Evolutionary conservation across 257 asterid species (phyloP), one percentile per base, ranked within the genome.

Genomic region (Solanum gracilifrons): DNA sequence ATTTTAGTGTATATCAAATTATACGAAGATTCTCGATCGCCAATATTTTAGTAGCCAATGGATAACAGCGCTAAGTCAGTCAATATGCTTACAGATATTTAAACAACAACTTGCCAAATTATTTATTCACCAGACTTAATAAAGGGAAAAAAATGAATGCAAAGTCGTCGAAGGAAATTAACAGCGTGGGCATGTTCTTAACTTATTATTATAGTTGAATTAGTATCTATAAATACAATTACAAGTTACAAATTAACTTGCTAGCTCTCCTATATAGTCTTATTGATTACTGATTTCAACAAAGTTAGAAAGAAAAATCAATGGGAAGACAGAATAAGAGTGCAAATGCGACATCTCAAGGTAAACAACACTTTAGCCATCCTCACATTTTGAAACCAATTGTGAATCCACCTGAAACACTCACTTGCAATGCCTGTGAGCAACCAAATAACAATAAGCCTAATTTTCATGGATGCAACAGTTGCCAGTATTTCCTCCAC

Each of bases 281-380:
- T 48, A 48, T 48, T 48, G 58, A 15, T 48, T 48, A 48, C 21
- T 48, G 58, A 48, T 48, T 48, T 48, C 21, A 48, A 13, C 0
- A 46, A 48, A 48, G 20, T 48, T 46, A 2, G 0, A 27, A 25
- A 37, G 35, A 3, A 77, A 79, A 77, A 55, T 48, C 60, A 43
- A 79, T 79, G 85, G 85, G 85, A 79, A 79, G 66, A 79, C 37
- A 18, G 64, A 41, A 41, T 1, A 2, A 5, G 16, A 43, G 39
- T 43, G 16, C 18, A 27, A 43, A 27, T 79, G n/a, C 60, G 21
- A 5, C 58, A 48, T 48, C 20, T 48, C 9, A 43, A 25, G 85
- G 16, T 43, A 43, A 79, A 79, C 83, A 90, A 51, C 93, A 92
- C 69, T 90, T 90, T 74, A 90, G 90, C 87, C 94, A 92, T 88